Base-by-base conservation (phyloP, 2,329 filamentous ascomycete genomes). In the Aspergillus nomiae region DNA sequence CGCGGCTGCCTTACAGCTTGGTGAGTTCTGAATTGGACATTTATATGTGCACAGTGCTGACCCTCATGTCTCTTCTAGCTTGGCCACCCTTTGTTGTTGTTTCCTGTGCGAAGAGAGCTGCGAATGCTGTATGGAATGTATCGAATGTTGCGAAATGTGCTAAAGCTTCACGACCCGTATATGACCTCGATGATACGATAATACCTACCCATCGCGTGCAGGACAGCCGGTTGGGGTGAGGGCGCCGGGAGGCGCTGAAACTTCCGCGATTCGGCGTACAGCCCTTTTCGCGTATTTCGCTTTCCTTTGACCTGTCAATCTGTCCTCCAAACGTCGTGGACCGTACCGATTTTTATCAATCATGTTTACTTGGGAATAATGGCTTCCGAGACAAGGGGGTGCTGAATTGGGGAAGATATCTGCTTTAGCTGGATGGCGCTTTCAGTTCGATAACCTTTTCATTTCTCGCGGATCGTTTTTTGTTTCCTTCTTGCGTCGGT, bases 101-200 rank as follows among this genome's bases (percentile, higher is more conserved):
- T 89, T 86, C 76, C 80, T 89, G 32, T 87, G 85, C 70, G 87
- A 88, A 71, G 87, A 89, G 75, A 81, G 84, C 32, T 89, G 87
- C 70, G 86, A 88, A 74, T 88, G 86, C 77, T 89, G 86, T 71
- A 78, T 82, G n/a, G 86, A 88, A 6, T 88, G 86, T 74, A 84
- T 84, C 69, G 85, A 85, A 63, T 86, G 83, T 74, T 81, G 77
- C 59, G 75, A 78, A 57, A 71, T 75, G 71, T 78, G 76, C 65
- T 77, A 75, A 34, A 70, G 53, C 59, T 59, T 56, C 26, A 61
- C 48, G 59, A 69, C 64, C 63, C 57, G 71, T 57, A 60, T 65
- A 66, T 65, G 70, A 70, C 58, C 59, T 64, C 65, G 51, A 72
- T 60, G 66, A 74, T 67, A 67, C 55, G 54, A 68, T 68, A 55